A percentile compares a stretch with the other conserved stretches of the same genome.
Conservation (phyloP, 2,329 filamentous ascomycete species). For the Xenoacremonium recifei region DNA sequence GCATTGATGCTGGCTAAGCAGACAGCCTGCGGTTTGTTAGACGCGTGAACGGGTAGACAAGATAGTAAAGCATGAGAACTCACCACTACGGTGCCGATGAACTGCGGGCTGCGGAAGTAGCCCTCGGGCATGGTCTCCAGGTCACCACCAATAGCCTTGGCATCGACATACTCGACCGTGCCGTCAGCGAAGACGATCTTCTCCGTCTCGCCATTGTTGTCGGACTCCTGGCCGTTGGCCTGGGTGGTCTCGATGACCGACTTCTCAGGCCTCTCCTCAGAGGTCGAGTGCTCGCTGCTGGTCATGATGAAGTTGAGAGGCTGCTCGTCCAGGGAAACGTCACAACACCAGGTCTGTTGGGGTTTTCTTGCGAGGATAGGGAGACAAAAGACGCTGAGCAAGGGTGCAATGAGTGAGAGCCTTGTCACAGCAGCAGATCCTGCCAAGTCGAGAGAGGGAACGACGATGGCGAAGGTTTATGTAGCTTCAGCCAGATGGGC, state of each 20-base stretch:
- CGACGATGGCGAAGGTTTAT: slow-evolving; percentile 7
- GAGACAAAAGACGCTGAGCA: not conserved
- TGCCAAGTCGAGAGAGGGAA: not conserved
- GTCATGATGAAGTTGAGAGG: not conserved
- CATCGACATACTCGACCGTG: slow-evolving; percentile 40
- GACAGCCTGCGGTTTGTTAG: slow-evolving; percentile 25
- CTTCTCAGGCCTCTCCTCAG: slow-evolving; percentile 5
- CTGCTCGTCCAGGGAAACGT: not conserved
- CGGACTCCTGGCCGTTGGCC: not conserved
- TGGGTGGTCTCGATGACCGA: slow-evolving; percentile 1
- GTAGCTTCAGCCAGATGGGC: slow-evolving; percentile 1
- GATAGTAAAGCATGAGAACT: slow-evolving; percentile 1
- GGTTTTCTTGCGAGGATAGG: not conserved
- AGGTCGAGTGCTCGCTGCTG: slow-evolving; percentile 2
- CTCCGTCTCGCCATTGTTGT: slow-evolving; percentile 16
- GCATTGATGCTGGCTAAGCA: slow-evolving; percentile 32
- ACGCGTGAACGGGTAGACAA: not conserved
- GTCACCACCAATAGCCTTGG: slow-evolving; percentile 41
- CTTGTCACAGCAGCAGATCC: not conserved
- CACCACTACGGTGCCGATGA: slow-evolving; percentile 39
- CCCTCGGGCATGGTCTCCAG: slow-evolving; percentile 38
- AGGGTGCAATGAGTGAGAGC: not conserved
- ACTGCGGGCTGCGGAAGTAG: slow-evolving; percentile 39
- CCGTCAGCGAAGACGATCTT: slow-evolving; percentile 38
- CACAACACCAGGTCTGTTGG: slow-evolving; percentile 8